Conservation (phyloP, 805 yeast species). For the Brettanomyces naardenensis region DNA sequence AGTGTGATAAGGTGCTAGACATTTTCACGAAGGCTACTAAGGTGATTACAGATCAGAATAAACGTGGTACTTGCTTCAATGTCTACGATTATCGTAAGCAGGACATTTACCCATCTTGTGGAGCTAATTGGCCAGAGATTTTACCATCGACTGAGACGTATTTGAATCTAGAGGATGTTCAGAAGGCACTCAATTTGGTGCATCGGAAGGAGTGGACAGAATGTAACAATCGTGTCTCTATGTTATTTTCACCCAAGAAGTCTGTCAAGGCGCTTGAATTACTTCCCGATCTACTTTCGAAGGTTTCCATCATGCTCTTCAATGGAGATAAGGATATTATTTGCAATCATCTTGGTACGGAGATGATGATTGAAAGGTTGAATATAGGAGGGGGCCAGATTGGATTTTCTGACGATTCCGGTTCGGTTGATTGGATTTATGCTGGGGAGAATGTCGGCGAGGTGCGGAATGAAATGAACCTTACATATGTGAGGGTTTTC, state of each 20-base stretch:
- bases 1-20: constrained; percentile 36
- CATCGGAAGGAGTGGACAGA: constrained; percentile 56
- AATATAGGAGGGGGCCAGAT: constrained; percentile 49
- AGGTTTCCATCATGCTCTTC: constrained; percentile 61
- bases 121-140: constrained; percentile 84
- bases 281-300: constrained; percentile 55
- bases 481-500: constrained; percentile 66
- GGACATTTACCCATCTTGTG: constrained; percentile 81
- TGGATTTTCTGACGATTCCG: constrained; percentile 39
- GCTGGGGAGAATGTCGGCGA: constrained; percentile 31
- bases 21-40: constrained; percentile 28
- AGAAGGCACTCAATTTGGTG: constrained; percentile 41
- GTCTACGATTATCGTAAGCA: constrained; percentile 70
- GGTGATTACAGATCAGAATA: constrained; percentile 16
- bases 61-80: constrained; percentile 56
- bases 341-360: constrained; percentile 77
- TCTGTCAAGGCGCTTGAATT: constrained; percentile 56
- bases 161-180: constrained; percentile 38
- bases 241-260: constrained; percentile 39
- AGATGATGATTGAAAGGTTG: constrained; percentile 51
- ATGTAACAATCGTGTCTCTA: constrained; percentile 58
- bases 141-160: constrained; percentile 42
- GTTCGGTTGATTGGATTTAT: constrained; percentile 35
- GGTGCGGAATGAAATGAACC: constrained; percentile 48
- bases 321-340: constrained; percentile 86